phyloP scores from a whole-genome alignment of 1,284 basidiomycete species.

The Melampsora americana region DNA sequence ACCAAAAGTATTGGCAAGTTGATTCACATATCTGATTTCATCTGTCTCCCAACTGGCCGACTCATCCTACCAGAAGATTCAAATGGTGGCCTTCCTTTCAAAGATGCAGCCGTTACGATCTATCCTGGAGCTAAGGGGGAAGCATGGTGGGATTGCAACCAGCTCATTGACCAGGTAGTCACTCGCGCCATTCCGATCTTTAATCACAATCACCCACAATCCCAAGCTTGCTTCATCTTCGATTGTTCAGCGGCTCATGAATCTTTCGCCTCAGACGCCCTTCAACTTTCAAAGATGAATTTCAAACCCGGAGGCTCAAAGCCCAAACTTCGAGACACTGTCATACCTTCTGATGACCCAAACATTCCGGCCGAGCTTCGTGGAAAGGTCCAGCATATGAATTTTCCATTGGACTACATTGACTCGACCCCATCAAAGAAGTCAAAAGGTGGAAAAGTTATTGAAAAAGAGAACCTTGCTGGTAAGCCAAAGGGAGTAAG shows the following conservation, averaged over 20 bases:
- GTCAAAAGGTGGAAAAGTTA: neutral
- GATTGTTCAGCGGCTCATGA: neutral
- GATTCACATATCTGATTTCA: slow-evolving; percentile 14
- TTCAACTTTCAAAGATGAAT: slow-evolving; percentile 1
- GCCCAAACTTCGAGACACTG: neutral
- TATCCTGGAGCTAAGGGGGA: slow-evolving; percentile 8
- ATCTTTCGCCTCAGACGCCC: too few species aligned
- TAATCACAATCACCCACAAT: too few species aligned
- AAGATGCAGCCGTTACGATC: neutral
- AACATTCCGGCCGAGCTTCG: neutral
- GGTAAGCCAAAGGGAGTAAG: slow-evolving; percentile 15
- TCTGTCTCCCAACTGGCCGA: neutral
- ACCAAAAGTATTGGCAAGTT: slow-evolving; percentile 14
- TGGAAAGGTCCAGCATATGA: neutral
- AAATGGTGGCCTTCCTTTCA: neutral
- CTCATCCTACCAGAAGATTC: neutral
- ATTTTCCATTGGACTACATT: neutral
- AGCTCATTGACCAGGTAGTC: slow-evolving; percentile 1
- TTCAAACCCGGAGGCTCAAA: neutral
- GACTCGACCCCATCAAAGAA: neutral
- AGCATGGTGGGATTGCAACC: slow-evolving; percentile 11
- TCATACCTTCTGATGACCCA: slow-evolving; percentile 6
- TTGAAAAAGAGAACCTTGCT: neutral
- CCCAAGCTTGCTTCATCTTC: too few species aligned
- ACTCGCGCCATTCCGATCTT: neutral